A percentile compares a stretch with the other conserved stretches of the same genome.
Evolutionary conservation across 1,139 yeast species (phyloP).

Genomic region (Saccharomycopsis crataegensis): DNA sequence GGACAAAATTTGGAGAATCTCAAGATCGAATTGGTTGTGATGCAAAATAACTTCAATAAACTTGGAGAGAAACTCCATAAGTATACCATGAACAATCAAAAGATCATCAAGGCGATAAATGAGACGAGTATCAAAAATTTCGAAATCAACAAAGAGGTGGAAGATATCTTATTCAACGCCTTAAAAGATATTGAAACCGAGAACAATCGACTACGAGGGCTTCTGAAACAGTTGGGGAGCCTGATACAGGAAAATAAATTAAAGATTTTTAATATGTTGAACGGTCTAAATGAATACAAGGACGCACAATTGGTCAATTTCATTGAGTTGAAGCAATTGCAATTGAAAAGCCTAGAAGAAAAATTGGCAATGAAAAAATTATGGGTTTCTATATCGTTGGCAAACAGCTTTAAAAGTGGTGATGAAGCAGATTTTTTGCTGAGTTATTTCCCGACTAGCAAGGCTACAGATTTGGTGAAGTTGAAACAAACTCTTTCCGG

Average conservation of each 20-base stretch:
- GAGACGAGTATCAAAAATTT: conserved; percentile 17
- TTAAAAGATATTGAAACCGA: conserved; percentile 10
- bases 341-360: conserved; percentile 1
- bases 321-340: conserved; percentile 1
- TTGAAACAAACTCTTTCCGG: not conserved
- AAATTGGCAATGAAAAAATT: conserved; percentile 3
- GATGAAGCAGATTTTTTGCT: not conserved
- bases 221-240: not conserved
- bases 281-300: conserved; percentile 5
- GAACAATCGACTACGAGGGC: conserved; percentile 2
- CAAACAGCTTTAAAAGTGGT: not conserved
- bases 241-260: not conserved
- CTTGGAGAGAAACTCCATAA: conserved; percentile 1
- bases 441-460: not conserved
- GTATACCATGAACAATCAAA: conserved; percentile 9
- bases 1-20: not conserved
- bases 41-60: not conserved
- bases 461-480: not conserved
- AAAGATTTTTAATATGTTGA: conserved; percentile 4
- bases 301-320: conserved; percentile 1
- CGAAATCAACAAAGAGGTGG: conserved; percentile 14
- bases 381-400: not conserved
- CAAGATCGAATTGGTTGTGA: not conserved
- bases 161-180: conserved; percentile 3
- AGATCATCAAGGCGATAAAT: conserved; percentile 14